phyloP scores from a whole-genome alignment of 495 filamentous ascomycete genomes.

The Penicillium odoratum region DNA sequence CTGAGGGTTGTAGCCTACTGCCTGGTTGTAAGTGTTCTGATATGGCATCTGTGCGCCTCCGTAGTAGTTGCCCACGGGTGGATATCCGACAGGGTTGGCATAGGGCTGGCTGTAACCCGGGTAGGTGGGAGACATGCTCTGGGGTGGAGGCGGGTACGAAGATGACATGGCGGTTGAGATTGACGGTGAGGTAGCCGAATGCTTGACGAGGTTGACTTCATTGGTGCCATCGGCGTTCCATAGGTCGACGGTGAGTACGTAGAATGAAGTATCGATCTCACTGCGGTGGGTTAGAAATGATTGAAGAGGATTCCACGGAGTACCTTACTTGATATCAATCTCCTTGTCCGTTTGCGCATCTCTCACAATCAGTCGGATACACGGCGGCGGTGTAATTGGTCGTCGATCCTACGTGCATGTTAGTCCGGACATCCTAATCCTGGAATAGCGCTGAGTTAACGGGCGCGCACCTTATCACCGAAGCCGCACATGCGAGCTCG shows the following conservation, averaged over 20 bases:
- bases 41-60: constrained; percentile 39
- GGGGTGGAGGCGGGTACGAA: constrained; percentile 67
- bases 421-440: constrained; percentile 1
- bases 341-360: constrained; percentile 81
- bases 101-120: constrained; percentile 29
- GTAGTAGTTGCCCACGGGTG: constrained; percentile 45
- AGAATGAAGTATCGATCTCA: constrained; percentile 82
- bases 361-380: constrained; percentile 78
- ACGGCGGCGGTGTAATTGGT: constrained; percentile 94
- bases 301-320: not conserved
- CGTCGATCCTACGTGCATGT: constrained; percentile 71
- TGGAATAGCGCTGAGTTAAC: not conserved
- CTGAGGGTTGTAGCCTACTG: constrained; percentile 38
- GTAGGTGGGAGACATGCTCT: constrained; percentile 41
- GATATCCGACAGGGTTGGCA: constrained; percentile 35
- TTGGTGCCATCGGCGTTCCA: constrained; percentile 81
- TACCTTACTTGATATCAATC: constrained; percentile 75
- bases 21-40: constrained; percentile 45
- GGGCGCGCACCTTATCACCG: constrained; percentile 79
- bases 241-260: constrained; percentile 89
- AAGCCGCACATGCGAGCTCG: constrained; percentile 98
- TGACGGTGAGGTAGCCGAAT: constrained; percentile 82
- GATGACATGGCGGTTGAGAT: constrained; percentile 81
- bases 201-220: constrained; percentile 92
- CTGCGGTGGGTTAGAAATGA: constrained; percentile 36